These are phyloP conservation scores for Wallacemonas sp. DNA, from an alignment of 208 protist genomes.

Conservation along the genomic window DNA sequence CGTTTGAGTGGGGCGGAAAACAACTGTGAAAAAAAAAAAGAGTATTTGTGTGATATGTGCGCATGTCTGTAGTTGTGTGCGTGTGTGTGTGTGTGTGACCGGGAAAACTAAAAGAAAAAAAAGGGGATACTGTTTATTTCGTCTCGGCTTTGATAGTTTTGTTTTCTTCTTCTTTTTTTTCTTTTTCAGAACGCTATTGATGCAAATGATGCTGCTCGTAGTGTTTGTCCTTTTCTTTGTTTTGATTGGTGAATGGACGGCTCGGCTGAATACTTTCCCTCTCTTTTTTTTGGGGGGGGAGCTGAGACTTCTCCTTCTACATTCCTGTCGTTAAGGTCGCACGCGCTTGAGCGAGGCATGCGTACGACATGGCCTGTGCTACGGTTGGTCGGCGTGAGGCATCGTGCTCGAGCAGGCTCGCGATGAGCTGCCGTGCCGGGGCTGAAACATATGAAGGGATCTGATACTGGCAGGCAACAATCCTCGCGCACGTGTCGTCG, in stretches of 20 bases:
- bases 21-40: too few relatives aligned
- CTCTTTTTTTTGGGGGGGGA: too few relatives aligned
- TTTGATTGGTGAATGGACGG: too few relatives aligned
- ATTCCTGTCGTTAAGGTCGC: slow-evolving; percentile 6
- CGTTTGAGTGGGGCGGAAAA: too few relatives aligned
- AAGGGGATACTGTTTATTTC: too few relatives aligned
- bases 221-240: neutral
- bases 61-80: neutral
- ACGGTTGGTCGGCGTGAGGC: slow-evolving; percentile 39
- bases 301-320: slow-evolving; percentile 17
- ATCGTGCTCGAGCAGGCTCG: slow-evolving; percentile 38
- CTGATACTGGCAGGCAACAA: slow-evolving; percentile 53
- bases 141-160: too few relatives aligned
- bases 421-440: slow-evolving; percentile 37
- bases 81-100: neutral
- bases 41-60: too few relatives aligned
- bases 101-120: neutral
- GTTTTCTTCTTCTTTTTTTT: slow-evolving; percentile 3
- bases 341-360: slow-evolving; percentile 28
- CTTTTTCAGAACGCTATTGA: neutral
- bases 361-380: slow-evolving; percentile 35
- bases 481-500: slow-evolving; percentile 49
- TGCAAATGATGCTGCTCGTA: too few relatives aligned
- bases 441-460: slow-evolving; percentile 48
- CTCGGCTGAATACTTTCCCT: too few relatives aligned